Base-by-base conservation (phyloP, 1,284 basidiomycete species). In the Papiliotrema flavescens region DNA sequence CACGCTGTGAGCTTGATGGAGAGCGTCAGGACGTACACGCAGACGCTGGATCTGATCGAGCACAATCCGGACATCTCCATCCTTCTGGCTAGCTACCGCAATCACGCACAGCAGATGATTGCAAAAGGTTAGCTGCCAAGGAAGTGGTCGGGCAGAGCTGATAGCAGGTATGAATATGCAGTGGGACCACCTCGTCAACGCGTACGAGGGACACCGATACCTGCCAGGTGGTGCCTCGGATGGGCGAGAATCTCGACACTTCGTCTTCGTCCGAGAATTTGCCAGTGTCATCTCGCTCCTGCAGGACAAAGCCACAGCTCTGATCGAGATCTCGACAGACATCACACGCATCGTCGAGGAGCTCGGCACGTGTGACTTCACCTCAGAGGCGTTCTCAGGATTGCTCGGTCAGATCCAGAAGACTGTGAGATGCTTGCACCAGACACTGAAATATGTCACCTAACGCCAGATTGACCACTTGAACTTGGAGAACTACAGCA, bases 1-100 rank as follows among this genome's bases (percentile, higher is more conserved):
- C 92, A 97, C 79, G 96, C 96, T 2, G 95, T 98, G 57, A 94
- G 90, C 70, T 78, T 98, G 74, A 97, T 98, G 93, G 94, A 98
- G 80, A 95, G 93, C 0, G 91, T 98, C 14, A 81, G 94, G 67
- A 98, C 92, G 22, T 97, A 98, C 76, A 89, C 89, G 17, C 95
- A 98, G 80, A 96, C 91, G 0, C 78, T 94, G 69, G 89, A 90
- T 65, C 78, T 96, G 64, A 86, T 98, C 62, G 88, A 94, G 69
- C 82, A 82, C 44, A 91, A 95, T 70, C 88, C 87, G 64, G 90
- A 87, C 3, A 92, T 98, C 65, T 88, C 93, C 67, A 90, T 90
- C 82, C 81, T 98, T 22, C 87, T 96, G 1, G 92, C 92, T 11
- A 90, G 93, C 76, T 92, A 93, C 72, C 83, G 91, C 63, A 90